These are phyloP conservation scores for Papilionanthe hybrid DNA, from an alignment of 116 monocot species.

Conservation along the genomic window DNA sequence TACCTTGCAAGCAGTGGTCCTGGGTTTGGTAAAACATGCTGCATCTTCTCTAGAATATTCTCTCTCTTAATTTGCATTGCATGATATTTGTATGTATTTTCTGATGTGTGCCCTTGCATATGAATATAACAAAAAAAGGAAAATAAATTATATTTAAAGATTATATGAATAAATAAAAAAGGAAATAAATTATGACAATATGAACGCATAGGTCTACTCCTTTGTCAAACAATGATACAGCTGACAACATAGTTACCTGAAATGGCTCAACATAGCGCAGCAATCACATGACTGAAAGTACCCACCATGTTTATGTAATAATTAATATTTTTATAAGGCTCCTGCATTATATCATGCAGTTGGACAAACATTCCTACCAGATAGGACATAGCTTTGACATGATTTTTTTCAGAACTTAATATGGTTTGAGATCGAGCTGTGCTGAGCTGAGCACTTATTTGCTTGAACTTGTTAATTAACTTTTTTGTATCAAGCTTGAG, in stretches of 20 bases:
- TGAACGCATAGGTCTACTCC: neutral
- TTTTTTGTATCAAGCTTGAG: too few species aligned
- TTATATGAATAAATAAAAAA: neutral
- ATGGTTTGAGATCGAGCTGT: too few species aligned
- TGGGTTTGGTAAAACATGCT: conserved; percentile 75
- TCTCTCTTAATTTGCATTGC: neutral
- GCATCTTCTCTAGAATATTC: conserved; percentile 1
- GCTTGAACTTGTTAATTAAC: too few species aligned
- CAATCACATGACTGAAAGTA: too few species aligned
- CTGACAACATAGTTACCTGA: neutral
- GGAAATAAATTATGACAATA: too few species aligned
- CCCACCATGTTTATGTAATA: neutral
- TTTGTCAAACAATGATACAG: neutral
- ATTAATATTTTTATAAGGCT: neutral
- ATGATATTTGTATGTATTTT: neutral
- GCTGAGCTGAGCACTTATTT: too few species aligned
- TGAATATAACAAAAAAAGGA: neutral
- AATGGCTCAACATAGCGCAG: too few species aligned
- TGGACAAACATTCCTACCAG: too few species aligned
- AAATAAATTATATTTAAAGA: neutral
- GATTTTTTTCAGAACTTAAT: too few species aligned
- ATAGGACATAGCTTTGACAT: too few species aligned
- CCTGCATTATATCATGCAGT: too few species aligned
- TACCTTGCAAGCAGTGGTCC: conserved; percentile 87
- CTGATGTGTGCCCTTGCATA: neutral